Base-by-base conservation (phyloP, 2,329 filamentous ascomycete species). In the Colletotrichum camelliae region DNA sequence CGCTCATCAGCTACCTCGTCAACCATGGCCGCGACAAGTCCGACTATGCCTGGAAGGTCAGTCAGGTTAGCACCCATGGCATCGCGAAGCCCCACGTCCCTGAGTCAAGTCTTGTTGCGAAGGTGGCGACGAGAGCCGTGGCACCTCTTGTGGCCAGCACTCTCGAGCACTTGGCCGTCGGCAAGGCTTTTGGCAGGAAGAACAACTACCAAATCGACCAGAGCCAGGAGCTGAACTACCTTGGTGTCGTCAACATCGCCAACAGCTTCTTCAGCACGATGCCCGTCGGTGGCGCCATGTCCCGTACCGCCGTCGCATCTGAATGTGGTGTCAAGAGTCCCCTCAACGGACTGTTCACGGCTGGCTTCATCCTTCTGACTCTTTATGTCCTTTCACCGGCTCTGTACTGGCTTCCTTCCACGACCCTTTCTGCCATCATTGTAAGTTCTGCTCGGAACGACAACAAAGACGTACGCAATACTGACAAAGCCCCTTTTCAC, bases 331-430 rank as follows among this genome's bases (percentile, higher is more conserved):
- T 93, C 80, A 89, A 89, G 77, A 92, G 90, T 5, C 92, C 92
- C 0, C 84, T 93, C 0, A 91, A 89, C 43, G 92, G 92, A 4
- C 78, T 92, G 24, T 85, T 94, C 68, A 93, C 92, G 0, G 89
- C 91, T 4, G 91, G 87, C 9, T 90, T 92, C 60, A 91, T 94
- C 16, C 84, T 94, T 8, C 81, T 93, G 4, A 91, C 89, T 16
- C 89, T 94, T 33, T 93, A 91, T 79, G 88, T 91, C 72, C 88
- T 93, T 55, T 90, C 89, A 0, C 89, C 89, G 0, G 89, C 90
- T 0, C 86, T 94, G 0, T 93, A 91, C 82, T 94, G 91, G 91
- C 91, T 94, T 24, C 92, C 92, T 3, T 92, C 92, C 77, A 88
- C 92, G 0, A 92, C 91, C 0, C 85, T 94, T 1, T 89, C 92